Conservation (phyloP, 129 eudicot species). For the Glebionis coronaria region DNA sequence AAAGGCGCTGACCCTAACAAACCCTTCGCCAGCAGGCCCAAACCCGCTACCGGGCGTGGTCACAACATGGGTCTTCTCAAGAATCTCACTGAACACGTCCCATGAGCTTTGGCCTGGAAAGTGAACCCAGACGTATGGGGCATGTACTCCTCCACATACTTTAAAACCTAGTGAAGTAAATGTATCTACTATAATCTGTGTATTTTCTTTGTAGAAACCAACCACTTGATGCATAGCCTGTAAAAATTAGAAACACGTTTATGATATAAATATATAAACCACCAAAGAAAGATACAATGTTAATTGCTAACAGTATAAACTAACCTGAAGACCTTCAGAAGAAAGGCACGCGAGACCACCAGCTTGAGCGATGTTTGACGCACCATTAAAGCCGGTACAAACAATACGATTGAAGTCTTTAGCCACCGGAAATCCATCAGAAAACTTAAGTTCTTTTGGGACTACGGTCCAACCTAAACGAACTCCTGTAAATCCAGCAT, state of each 20-base stretch:
- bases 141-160: constrained; percentile 86
- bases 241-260: constrained; percentile 18
- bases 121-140: constrained; percentile 97
- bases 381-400: constrained; percentile 95
- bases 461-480: constrained; percentile 98
- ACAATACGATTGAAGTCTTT: constrained; percentile 93
- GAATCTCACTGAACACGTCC: constrained; percentile 93
- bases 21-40: constrained; percentile 98
- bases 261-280: background rate
- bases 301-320: constrained; percentile 11
- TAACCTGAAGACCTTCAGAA: constrained; percentile 76
- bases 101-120: constrained; percentile 95
- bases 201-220: constrained; percentile 92
- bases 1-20: constrained; percentile 88
- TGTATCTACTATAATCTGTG: constrained; percentile 78
- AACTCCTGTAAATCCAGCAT: constrained; percentile 97
- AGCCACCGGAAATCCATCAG: constrained; percentile 89
- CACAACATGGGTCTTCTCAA: constrained; percentile 95
- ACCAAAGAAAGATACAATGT: background rate
- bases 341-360: constrained; percentile 95
- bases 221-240: constrained; percentile 90
- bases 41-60: constrained; percentile 98
- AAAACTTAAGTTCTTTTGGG: constrained; percentile 76
- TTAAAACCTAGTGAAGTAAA: constrained; percentile 89
- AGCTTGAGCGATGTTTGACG: constrained; percentile 93